Evolutionary conservation across 2,329 filamentous ascomycete species (phyloP).

Genomic region (Phialocephala subalpina): DNA sequence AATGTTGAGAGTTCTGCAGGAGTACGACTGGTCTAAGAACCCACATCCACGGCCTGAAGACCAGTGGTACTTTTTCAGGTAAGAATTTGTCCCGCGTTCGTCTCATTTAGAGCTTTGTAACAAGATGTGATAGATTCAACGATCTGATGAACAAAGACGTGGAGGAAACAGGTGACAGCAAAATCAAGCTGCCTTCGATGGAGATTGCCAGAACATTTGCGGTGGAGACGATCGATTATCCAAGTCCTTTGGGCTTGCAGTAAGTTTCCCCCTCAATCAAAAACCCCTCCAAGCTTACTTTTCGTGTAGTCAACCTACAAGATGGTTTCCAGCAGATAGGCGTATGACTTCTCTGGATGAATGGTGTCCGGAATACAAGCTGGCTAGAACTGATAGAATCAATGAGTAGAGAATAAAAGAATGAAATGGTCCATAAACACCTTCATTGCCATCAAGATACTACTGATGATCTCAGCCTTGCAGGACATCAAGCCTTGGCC

Average conservation of each 20-base stretch:
- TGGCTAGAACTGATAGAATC: constrained; percentile 27
- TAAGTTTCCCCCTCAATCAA: constrained; percentile 24
- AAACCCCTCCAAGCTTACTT: background rate
- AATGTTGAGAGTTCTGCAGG: constrained; percentile 42
- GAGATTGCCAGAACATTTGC: constrained; percentile 41
- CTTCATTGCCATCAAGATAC: background rate
- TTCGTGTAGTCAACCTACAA: constrained; percentile 31
- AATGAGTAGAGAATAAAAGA: constrained; percentile 9
- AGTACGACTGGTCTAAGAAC: constrained; percentile 33
- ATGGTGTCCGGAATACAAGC: constrained; percentile 39
- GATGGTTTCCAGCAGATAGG: constrained; percentile 27
- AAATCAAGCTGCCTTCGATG: constrained; percentile 36
- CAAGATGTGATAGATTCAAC: constrained; percentile 28
- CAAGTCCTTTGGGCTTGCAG: constrained; percentile 41
- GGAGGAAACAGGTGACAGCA: constrained; percentile 26
- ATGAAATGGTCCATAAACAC: background rate
- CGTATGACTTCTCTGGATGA: constrained; percentile 33
- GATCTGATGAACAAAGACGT: constrained; percentile 29
- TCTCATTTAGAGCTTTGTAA: background rate
- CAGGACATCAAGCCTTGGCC: background rate
- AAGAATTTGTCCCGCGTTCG: background rate
- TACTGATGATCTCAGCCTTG: background rate
- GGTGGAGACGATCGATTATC: constrained; percentile 40
- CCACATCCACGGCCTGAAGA: constrained; percentile 35
- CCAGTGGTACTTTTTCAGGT: constrained; percentile 41